Base-by-base conservation (phyloP, 2,329 filamentous ascomycete species). In the Emergomyces pasteurianus region DNA sequence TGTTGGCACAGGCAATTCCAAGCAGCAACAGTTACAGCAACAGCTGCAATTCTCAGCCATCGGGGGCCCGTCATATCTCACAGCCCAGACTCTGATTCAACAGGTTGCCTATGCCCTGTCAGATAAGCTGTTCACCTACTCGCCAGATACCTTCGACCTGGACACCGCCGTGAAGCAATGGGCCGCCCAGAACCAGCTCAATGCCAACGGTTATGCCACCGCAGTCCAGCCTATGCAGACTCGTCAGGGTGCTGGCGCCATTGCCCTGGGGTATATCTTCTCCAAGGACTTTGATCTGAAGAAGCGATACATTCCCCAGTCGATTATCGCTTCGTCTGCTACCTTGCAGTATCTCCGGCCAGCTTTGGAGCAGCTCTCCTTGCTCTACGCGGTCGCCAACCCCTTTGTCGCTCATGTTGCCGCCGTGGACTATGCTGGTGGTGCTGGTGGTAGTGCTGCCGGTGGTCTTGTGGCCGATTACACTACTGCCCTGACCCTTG, bases 91-190 rank as follows among this genome's bases (percentile, higher is more conserved):
- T 26, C 84, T 99, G 60, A 88, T 97, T 65, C 94, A 99, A 79
- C 94, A 99, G 77, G 88, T 97, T 65, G 90, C 92, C 63, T 99
- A 96, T 78, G 84, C 89, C 65, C 82, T 99, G 63, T 97, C 92
- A 61, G 92, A 97, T 80, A 96, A 95, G 81, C 86, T 97, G 77
- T 99, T 96, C 79, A 89, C 92, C 61, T 97, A 95, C 80, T 97
- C 92, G 2, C 90, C 92, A 34, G 89, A 95, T 70, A 89, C 90
- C 16, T 97, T 96, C 71, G 89, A 95, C 72, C 83, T 99, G 65
- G 92, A 97, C 73, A 76, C 86, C 64, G 90, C 92, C 54, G 86
- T 89, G 59, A 88, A 87, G 74, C 77, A 84, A 67, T 99, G 94
- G 94, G 81, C 84, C 57, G 75, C 78, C 34, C 77, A 83, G 64